Conservation (phyloP, 768 basidiomycete genomes). For the Leucosporidium scottii region DNA sequence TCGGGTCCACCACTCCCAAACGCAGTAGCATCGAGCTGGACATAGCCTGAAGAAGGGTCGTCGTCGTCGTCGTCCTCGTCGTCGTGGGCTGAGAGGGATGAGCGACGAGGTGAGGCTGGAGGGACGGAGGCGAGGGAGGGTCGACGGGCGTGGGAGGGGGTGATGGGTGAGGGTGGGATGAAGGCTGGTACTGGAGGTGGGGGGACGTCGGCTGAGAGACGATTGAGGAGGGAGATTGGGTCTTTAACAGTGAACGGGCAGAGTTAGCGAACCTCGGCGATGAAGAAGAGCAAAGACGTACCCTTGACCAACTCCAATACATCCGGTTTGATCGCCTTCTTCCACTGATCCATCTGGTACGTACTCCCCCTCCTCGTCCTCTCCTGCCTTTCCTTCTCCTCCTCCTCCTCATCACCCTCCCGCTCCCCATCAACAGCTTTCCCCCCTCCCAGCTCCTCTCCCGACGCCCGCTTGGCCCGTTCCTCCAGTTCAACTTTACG, state of each 20-base stretch:
- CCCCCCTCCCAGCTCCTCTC: slow-evolving; percentile 13
- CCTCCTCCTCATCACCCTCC: neutral
- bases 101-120: too few species aligned
- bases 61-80: too few species aligned
- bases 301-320: slow-evolving; percentile 70
- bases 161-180: slow-evolving; percentile 48
- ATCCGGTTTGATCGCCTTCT: slow-evolving; percentile 55
- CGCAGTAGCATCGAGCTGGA: slow-evolving; percentile 16
- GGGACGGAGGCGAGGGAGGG: neutral
- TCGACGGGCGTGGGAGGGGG: neutral
- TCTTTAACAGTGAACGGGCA: slow-evolving; percentile 29
- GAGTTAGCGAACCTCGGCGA: slow-evolving; percentile 23
- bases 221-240: slow-evolving; percentile 33
- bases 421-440: neutral
- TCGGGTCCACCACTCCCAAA: slow-evolving; percentile 1
- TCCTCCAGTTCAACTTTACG: neutral
- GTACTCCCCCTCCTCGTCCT: neutral
- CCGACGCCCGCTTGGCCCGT: too few species aligned
- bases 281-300: slow-evolving; percentile 41
- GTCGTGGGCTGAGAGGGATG: too few species aligned
- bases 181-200: slow-evolving; percentile 55
- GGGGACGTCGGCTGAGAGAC: slow-evolving; percentile 31
- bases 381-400: neutral
- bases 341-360: slow-evolving; percentile 8
- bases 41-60: slow-evolving; percentile 8